Evolutionary conservation across 2,329 filamentous ascomycete genomes (phyloP).

Genomic region (Fusarium palustre): DNA sequence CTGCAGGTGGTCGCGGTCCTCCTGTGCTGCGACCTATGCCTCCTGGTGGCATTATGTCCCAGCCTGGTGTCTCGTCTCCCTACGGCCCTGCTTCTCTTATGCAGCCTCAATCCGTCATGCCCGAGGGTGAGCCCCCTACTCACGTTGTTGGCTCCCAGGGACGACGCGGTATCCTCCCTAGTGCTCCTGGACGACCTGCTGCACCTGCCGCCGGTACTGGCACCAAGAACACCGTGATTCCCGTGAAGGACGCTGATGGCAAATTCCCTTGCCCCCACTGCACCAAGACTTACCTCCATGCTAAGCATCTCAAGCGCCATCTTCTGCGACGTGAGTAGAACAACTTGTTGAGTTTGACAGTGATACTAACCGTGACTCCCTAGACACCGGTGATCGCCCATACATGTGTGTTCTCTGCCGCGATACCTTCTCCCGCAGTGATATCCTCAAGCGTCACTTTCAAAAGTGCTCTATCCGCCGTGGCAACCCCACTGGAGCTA

Average conservation of each 20-base stretch:
- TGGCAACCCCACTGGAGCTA: constrained; percentile 94
- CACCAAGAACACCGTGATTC: constrained; percentile 84
- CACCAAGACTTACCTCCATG: constrained; percentile 97
- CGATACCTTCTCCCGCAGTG: constrained; percentile 97
- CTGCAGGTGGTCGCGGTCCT: constrained; percentile 66
- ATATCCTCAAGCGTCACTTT: constrained; percentile 98
- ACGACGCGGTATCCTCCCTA: constrained; percentile 89
- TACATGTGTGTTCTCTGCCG: constrained; percentile 99
- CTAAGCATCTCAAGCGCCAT: constrained; percentile 97
- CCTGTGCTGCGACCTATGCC: constrained; percentile 78
- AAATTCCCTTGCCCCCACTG: constrained; percentile 99
- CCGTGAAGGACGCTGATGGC: constrained; percentile 94
- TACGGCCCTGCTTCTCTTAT: constrained; percentile 71
- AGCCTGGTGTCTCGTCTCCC: constrained; percentile 67
- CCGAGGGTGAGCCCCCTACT: constrained; percentile 75
- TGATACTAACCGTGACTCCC: constrained; percentile 45
- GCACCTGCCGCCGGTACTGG: constrained; percentile 77
- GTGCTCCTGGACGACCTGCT: constrained; percentile 85
- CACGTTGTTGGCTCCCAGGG: constrained; percentile 97
- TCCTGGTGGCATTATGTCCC: constrained; percentile 71
- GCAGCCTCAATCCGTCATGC: constrained; percentile 66
- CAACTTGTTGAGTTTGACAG: constrained; percentile 44
- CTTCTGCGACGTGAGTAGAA: constrained; percentile 87
- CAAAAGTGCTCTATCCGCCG: constrained; percentile 98
- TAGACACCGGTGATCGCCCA: constrained; percentile 96